Conservation (phyloP, 129 eudicot species). For the Tagetes patula region DNA sequence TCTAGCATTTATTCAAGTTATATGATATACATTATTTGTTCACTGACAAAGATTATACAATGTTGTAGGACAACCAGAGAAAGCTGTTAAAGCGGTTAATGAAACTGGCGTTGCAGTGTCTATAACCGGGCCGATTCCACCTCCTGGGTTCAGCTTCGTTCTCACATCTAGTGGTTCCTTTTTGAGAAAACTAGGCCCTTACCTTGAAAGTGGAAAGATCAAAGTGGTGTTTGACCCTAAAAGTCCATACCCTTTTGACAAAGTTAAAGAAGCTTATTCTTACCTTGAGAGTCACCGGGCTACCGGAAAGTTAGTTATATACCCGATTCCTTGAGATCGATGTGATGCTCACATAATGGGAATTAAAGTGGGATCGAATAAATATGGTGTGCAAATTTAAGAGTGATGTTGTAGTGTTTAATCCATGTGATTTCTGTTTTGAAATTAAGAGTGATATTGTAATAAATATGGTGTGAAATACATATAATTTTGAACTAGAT, state of each 20-base stretch:
- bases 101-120: constrained; percentile 79
- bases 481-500: background rate
- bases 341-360: too few species aligned
- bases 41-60: background rate
- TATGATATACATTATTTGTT: background rate
- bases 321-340: constrained; percentile 62
- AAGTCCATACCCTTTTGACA: constrained; percentile 75
- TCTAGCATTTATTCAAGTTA: too few species aligned
- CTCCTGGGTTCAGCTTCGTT: constrained; percentile 75
- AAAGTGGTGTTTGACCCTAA: constrained; percentile 76
- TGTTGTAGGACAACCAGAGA: constrained; percentile 68
- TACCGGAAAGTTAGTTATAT: constrained; percentile 78
- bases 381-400: constrained; percentile 5
- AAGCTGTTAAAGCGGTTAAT: constrained; percentile 69
- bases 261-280: constrained; percentile 76
- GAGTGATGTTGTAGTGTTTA: background rate
- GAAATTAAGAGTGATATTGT: background rate
- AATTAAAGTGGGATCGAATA: background rate
- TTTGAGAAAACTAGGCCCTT: constrained; percentile 68
- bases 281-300: constrained; percentile 78
- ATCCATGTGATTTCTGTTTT: constrained; percentile 5
- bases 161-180: constrained; percentile 71
- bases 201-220: constrained; percentile 74
- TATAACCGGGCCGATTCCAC: constrained; percentile 62
- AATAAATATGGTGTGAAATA: too few species aligned